Evolutionary conservation across 106 monocot genomes (phyloP).

Genomic region (Allium sativum): DNA sequence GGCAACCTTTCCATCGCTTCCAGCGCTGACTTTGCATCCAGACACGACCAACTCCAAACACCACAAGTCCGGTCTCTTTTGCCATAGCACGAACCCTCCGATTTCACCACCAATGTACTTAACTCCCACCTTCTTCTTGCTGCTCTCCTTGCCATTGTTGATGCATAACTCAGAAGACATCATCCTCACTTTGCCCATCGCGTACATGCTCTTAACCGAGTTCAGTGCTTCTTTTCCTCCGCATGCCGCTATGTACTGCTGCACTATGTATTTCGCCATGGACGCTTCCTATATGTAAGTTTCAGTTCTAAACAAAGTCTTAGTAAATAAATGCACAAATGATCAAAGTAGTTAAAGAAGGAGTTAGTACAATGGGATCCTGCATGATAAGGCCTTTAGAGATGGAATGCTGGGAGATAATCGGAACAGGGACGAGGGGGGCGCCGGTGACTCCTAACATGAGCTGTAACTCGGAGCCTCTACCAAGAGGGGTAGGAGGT

Average conservation of each 20-base stretch:
- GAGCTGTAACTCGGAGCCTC: constrained; percentile 63
- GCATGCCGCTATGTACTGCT: constrained; percentile 70
- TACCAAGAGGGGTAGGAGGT: not conserved
- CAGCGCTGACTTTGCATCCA: constrained; percentile 69
- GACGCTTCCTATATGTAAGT: constrained; percentile 32
- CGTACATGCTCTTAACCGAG: constrained; percentile 62
- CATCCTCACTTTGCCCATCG: constrained; percentile 83
- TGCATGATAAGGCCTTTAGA: constrained; percentile 20
- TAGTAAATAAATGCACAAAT: not conserved
- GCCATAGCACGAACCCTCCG: constrained; percentile 84
- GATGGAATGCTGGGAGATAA: constrained; percentile 17
- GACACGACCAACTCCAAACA: constrained; percentile 58
- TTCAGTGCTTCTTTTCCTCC: constrained; percentile 61
- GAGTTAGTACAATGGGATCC: constrained; percentile 39
- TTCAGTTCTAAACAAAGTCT: not conserved
- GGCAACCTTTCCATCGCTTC: constrained; percentile 59
- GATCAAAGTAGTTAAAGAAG: not conserved
- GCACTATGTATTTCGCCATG: constrained; percentile 81
- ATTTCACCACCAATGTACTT: constrained; percentile 26
- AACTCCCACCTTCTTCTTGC: constrained; percentile 7
- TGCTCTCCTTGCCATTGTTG: not conserved
- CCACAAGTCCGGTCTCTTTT: constrained; percentile 66
- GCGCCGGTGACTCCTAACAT: constrained; percentile 78
- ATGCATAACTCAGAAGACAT: constrained; percentile 16
- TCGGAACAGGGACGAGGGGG: constrained; percentile 59